phyloP scores from a whole-genome alignment of 2,329 filamentous ascomycete genomes.

The Pseudogymnoascus sp. region DNA sequence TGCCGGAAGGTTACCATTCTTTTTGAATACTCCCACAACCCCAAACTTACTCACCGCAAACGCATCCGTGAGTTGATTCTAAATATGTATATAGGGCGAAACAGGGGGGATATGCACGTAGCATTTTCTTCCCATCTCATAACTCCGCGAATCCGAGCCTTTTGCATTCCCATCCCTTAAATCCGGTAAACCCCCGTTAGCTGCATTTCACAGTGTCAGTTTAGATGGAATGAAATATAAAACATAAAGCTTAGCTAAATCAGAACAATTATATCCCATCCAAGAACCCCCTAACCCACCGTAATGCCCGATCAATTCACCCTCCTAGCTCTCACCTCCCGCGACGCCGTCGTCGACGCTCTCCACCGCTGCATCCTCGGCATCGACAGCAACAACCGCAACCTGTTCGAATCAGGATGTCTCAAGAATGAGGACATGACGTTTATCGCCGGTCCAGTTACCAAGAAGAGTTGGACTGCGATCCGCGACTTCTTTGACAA shows the following conservation, averaged over 20 bases:
- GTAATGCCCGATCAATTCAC: neutral
- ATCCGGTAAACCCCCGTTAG: neutral
- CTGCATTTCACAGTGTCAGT: neutral
- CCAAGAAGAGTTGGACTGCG: constrained; percentile 12
- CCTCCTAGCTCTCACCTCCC: constrained; percentile 19
- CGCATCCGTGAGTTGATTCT: neutral
- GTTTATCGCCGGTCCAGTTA: constrained; percentile 11
- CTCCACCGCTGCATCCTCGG: constrained; percentile 23
- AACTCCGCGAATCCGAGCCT: neutral
- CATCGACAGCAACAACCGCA: constrained; percentile 20
- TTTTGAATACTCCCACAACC: neutral
- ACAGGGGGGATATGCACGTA: neutral
- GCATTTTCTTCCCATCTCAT: neutral
- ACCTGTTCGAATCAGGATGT: constrained; percentile 23
- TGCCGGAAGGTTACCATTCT: neutral
- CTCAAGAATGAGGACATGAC: constrained; percentile 14
- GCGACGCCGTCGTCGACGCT: constrained; percentile 24
- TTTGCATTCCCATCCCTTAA: neutral
- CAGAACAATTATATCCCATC: neutral
- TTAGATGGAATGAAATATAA: neutral
- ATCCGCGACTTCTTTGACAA: constrained; percentile 18
- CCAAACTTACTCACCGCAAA: neutral
- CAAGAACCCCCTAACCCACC: neutral
- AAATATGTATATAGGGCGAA: no score
- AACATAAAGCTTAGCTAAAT: neutral